phyloP scores from a whole-genome alignment of 805 yeast species.

The Citeromyces nyonsensis region DNA sequence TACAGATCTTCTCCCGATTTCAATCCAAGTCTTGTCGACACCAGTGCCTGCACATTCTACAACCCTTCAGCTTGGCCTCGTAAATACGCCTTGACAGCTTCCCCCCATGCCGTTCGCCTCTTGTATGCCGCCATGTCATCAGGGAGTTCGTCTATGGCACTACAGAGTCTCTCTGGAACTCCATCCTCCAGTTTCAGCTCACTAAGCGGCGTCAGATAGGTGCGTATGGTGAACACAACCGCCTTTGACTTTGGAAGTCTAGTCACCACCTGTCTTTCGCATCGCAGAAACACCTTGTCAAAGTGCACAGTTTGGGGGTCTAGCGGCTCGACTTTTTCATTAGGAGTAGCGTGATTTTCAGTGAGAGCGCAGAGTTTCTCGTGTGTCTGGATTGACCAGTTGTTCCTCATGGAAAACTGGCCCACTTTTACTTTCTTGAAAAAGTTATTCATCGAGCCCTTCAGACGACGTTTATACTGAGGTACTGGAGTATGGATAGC shows the following conservation, averaged over 20 bases:
- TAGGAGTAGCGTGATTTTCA: conserved; percentile 16
- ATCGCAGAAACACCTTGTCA: conserved; percentile 26
- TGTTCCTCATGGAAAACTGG: conserved; percentile 37
- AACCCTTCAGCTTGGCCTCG: conserved; percentile 13
- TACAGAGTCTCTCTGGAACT: conserved; percentile 27
- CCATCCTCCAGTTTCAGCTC: conserved; percentile 20
- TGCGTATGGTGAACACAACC: conserved; percentile 29
- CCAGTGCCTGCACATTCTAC: too few species aligned
- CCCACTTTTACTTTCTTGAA: conserved; percentile 33
- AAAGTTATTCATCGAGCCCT: conserved; percentile 42
- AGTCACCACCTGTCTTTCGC: conserved; percentile 36
- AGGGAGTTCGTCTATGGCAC: conserved; percentile 45
- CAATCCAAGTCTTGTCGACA: too few species aligned
- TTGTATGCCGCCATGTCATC: conserved; percentile 39
- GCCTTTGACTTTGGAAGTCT: conserved; percentile 26
- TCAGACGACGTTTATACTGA: conserved; percentile 32
- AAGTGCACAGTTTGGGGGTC: conserved; percentile 13
- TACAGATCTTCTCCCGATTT: too few species aligned
- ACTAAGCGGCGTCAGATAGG: conserved; percentile 30
- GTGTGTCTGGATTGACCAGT: conserved; percentile 50
- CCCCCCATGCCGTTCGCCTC: conserved; percentile 41
- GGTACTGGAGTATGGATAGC: conserved; percentile 54
- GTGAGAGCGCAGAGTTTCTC: conserved; percentile 20
- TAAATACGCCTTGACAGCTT: conserved; percentile 26
- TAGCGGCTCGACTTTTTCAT: conserved; percentile 12